These are phyloP conservation scores for Phytophthora tentaculata DNA, from an alignment of 352 stramenopile species.

Conservation along the genomic window DNA sequence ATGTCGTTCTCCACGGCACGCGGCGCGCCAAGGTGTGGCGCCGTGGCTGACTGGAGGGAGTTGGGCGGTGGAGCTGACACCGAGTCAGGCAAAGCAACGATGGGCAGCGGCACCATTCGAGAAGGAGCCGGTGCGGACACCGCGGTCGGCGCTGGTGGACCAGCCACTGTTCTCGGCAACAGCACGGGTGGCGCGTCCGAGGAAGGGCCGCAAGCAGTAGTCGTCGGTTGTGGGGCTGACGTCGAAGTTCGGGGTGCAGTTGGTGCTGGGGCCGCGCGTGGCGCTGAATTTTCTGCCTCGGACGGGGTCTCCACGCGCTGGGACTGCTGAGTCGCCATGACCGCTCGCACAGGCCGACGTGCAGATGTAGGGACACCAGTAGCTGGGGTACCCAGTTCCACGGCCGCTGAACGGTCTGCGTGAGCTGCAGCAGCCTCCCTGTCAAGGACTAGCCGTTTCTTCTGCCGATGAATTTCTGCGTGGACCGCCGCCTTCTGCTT, in stretches of 20 bases:
- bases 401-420: not conserved
- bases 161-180: too few species aligned
- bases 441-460: not conserved
- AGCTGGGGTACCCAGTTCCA: not conserved
- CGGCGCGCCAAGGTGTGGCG: not conserved
- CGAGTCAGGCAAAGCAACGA: too few species aligned
- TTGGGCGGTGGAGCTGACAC: too few species aligned
- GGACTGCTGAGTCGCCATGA: not conserved
- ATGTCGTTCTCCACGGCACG: not conserved
- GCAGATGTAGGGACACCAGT: not conserved
- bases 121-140: too few species aligned
- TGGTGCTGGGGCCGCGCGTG: not conserved
- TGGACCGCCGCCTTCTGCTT: not conserved
- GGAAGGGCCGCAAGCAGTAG: not conserved
- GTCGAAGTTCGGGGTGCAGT: not conserved
- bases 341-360: not conserved
- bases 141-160: too few species aligned
- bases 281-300: not conserved
- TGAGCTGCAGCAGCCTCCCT: not conserved
- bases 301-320: not conserved
- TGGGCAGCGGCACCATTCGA: too few species aligned
- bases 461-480: not conserved
- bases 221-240: not conserved
- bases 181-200: not conserved
- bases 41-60: too few species aligned